phyloP scores from a whole-genome alignment of 331 rosid species.

The Malus hybrid region DNA sequence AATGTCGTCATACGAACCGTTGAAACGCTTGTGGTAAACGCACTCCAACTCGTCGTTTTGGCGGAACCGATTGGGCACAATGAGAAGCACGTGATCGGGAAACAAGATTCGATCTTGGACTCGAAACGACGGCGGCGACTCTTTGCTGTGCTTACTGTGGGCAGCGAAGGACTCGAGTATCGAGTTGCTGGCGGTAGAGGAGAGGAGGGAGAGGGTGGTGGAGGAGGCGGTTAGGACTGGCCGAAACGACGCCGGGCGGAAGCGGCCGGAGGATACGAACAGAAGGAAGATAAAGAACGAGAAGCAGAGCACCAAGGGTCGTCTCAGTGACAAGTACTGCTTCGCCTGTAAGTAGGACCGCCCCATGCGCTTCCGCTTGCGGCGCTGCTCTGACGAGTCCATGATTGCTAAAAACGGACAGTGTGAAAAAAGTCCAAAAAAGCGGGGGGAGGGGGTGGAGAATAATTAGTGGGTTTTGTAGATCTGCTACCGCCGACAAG shows the following conservation, averaged over 20 bases:
- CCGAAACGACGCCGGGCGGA: slow-evolving; percentile 33
- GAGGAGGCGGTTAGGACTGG: slow-evolving; percentile 51
- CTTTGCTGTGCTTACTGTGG: not conserved
- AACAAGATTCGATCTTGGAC: slow-evolving; percentile 55
- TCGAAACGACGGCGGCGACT: slow-evolving; percentile 2
- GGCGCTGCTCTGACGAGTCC: slow-evolving; percentile 59
- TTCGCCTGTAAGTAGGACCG: slow-evolving; percentile 23
- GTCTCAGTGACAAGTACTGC: slow-evolving; percentile 28
- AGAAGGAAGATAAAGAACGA: slow-evolving; percentile 48
- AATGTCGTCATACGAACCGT: slow-evolving; percentile 21
- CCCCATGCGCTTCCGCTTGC: slow-evolving; percentile 51
- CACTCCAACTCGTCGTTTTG: slow-evolving; percentile 37
- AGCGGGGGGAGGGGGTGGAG: not conserved
- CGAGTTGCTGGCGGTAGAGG: slow-evolving; percentile 48
- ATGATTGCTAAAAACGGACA: slow-evolving; percentile 14
- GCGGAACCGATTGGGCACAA: not conserved
- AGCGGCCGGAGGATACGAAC: slow-evolving; percentile 35
- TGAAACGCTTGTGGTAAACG: slow-evolving; percentile 40
- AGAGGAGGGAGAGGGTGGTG: slow-evolving; percentile 37
- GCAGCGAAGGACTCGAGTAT: slow-evolving; percentile 39
- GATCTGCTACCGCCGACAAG: slow-evolving; percentile 11
- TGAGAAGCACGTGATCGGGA: slow-evolving; percentile 40
- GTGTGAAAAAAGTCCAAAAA: not conserved
- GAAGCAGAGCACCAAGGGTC: slow-evolving; percentile 59
- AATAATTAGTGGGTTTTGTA: not conserved